Evolutionary conservation across 345 rosid genomes (phyloP).

Genomic region (Alliaria petiolata): DNA sequence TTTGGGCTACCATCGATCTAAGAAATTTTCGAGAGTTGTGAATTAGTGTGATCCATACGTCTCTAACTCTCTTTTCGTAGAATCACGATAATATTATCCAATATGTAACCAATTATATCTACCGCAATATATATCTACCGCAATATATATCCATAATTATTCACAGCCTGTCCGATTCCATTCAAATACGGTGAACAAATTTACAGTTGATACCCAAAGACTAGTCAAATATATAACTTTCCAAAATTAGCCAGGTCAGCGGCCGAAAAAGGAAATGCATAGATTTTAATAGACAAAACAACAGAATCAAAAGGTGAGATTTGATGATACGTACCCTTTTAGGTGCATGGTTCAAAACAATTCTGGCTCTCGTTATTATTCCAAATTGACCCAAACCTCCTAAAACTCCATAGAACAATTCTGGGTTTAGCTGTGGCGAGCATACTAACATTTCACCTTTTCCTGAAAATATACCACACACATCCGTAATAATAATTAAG

Average conservation of each 20-base stretch:
- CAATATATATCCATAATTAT: not conserved
- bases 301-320: conserved; percentile 5
- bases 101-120: not conserved
- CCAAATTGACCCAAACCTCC: conserved; percentile 98
- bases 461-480: conserved; percentile 48
- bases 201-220: not conserved
- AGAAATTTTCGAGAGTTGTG: not conserved
- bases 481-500: not conserved
- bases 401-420: conserved; percentile 72
- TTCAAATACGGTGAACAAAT: not conserved
- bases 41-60: conserved; percentile 15
- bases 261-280: not conserved
- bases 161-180: not conserved
- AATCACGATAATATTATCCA: not conserved
- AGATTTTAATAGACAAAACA: not conserved
- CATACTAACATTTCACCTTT: conserved; percentile 80
- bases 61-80: conserved; percentile 8
- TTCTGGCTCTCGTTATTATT: conserved; percentile 84
- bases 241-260: too few species aligned
- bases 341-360: conserved; percentile 74
- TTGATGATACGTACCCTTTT: conserved; percentile 48
- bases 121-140: not conserved
- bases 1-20: conserved; percentile 3
- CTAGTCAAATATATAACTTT: not conserved
- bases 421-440: conserved; percentile 56